Percentiles rank a stretch among this genome's conserved stretches.
Evolutionary conservation across 257 asterid genomes (phyloP).

Genomic region (Capsicum baccatum): DNA sequence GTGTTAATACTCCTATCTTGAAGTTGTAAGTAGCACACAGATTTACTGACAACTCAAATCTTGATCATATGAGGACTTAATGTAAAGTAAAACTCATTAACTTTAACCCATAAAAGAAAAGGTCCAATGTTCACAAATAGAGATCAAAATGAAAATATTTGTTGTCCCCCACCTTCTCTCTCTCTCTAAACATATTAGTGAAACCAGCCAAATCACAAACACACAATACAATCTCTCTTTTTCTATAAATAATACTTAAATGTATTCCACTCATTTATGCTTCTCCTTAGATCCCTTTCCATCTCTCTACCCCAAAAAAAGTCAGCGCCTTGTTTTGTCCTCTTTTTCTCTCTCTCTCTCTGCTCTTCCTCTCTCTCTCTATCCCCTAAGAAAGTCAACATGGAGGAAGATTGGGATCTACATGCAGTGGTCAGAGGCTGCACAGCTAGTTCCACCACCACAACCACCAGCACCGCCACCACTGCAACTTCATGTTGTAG

Average conservation of each 20-base stretch:
- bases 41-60: background rate
- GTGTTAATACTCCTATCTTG: background rate
- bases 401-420: conserved; percentile 96
- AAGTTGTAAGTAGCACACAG: too few relatives aligned
- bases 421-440: conserved; percentile 96
- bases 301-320: conserved; percentile 39
- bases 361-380: conserved; percentile 10
- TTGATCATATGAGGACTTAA: background rate
- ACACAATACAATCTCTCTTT: conserved; percentile 30
- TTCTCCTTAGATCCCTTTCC: conserved; percentile 13
- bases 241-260: conserved; percentile 29
- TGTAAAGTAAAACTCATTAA: background rate
- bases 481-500: conserved; percentile 22
- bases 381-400: conserved; percentile 12
- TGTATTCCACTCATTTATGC: conserved; percentile 31
- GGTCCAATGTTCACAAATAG: background rate
- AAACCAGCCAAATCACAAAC: conserved; percentile 23
- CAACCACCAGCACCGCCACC: conserved; percentile 33
- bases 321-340: conserved; percentile 75
- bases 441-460: conserved; percentile 51
- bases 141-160: conserved; percentile 10
- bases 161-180: conserved; percentile 29
- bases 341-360: conserved; percentile 1
- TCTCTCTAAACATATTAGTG: conserved; percentile 32
- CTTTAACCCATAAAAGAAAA: background rate